phyloP scores from a whole-genome alignment of 495 filamentous ascomycete genomes.

The Daldinia caldariorum region DNA sequence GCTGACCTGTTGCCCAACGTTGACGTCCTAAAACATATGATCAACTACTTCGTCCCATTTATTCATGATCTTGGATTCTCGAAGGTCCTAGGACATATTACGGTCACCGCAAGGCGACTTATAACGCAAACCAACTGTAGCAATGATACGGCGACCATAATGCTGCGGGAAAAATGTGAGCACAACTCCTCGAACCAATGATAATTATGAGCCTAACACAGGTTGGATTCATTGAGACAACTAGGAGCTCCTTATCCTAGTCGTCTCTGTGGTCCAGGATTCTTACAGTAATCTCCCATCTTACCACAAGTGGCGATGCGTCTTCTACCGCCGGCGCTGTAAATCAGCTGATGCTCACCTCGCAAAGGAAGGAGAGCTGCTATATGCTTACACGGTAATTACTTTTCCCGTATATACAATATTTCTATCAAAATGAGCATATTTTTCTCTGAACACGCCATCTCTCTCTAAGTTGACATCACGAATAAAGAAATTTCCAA shows the following conservation, averaged over 20 bases:
- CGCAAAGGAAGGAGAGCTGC: not conserved
- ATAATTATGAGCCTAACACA: too few species aligned
- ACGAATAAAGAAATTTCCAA: too few species aligned
- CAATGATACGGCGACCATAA: not conserved
- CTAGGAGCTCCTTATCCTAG: too few species aligned
- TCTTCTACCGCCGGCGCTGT: not conserved
- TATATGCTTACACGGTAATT: not conserved
- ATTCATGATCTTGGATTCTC: not conserved
- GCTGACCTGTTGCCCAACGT: not conserved
- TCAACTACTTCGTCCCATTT: not conserved
- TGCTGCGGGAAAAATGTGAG: too few species aligned
- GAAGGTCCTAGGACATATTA: not conserved
- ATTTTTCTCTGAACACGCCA: too few species aligned
- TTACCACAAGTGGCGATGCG: not conserved
- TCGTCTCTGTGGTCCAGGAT: too few species aligned
- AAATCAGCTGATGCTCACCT: not conserved
- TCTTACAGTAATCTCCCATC: too few species aligned
- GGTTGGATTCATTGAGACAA: too few species aligned
- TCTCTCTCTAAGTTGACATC: too few species aligned
- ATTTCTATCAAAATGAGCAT: too few species aligned
- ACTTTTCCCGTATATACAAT: too few species aligned
- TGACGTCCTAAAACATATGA: not conserved
- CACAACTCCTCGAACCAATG: too few species aligned
- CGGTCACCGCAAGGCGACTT: not conserved
- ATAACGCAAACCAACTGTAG: not conserved